These are phyloP conservation scores for Aphanomyces euteiches DNA, from an alignment of 352 stramenopile species.

Conservation along the genomic window DNA sequence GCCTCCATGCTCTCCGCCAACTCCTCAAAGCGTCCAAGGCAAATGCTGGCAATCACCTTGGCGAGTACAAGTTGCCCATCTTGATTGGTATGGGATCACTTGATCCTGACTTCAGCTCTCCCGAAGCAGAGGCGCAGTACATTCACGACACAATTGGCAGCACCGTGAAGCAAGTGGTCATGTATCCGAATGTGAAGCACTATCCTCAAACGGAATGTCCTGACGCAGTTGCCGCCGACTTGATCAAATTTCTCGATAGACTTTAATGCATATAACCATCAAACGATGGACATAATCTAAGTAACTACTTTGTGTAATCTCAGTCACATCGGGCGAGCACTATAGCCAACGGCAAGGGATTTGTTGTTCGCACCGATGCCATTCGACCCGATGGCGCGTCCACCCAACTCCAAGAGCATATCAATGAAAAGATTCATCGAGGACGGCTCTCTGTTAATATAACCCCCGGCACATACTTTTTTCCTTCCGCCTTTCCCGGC, in stretches of 20 bases:
- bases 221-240: not conserved
- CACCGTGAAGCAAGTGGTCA: slow-evolving; percentile 5
- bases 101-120: slow-evolving; percentile 14
- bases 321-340: no score
- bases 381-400: no score
- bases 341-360: no score
- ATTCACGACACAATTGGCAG: slow-evolving; percentile 10
- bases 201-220: slow-evolving; percentile 19
- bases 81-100: slow-evolving; percentile 17
- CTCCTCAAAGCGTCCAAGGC: slow-evolving; percentile 18
- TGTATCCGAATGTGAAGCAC: slow-evolving; percentile 21
- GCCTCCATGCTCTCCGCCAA: not conserved
- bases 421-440: no score
- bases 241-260: not conserved
- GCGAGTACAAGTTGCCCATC: not conserved
- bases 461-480: no score
- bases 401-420: no score
- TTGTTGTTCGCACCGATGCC: no score
- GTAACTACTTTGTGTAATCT: no score
- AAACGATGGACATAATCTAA: no score
- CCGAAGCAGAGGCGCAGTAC: slow-evolving; percentile 4
- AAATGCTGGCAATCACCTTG: slow-evolving; percentile 1
- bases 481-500: no score
- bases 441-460: no score
- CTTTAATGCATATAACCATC: not conserved